Base-by-base conservation (phyloP, 495 filamentous ascomycete species). In the Cenococcum geophilum region DNA sequence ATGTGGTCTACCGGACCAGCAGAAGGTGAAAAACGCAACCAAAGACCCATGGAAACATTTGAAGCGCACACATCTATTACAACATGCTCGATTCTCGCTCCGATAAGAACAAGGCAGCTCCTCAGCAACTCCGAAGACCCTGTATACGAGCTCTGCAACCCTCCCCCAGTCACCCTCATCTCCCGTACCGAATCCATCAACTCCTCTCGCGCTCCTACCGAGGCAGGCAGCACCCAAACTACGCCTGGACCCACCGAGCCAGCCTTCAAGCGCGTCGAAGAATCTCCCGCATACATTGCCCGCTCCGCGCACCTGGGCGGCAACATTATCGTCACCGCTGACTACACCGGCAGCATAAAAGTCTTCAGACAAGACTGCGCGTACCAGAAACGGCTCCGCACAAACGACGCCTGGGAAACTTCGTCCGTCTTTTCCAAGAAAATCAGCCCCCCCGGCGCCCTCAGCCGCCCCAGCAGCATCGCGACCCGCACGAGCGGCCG, bases 321-420 rank as follows among this genome's bases (percentile, higher is more conserved):
- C 32, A 88, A 96, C 67, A 96, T 99, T 65, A 86, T 99, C 58
- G 83, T 97, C 58, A 91, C 91, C 0, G 90, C 93, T 14, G 92
- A 96, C 69, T 91, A 89, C 66, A 81, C 82, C 8, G 93, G 93
- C 55, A 80, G 82, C 43, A 95, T 99, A 73, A 96, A 96, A 71
- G 85, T 97, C 4, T 95, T 96, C 69, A 84, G 93, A 5, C 92
- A 96, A 72, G 92, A 96, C 73, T 97, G 92, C 67, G 93, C 93
- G 1, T 81, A 78, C 59, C 71, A 80, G 21, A 86, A 85, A 67
- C 80, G 83, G 1, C 23, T 22, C 64, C 80, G 85, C 4, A 75
- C 77, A 5, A 76, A 76, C 43, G 84, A 89, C 21, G 77, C 66
- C 50, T 87, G 83, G 82, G 87, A 90, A 55, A 83, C 83, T 0